Percentiles rank a stretch among this genome's conserved stretches.
These are phyloP conservation scores for Naganishia onofrii DNA, from an alignment of 768 basidiomycete genomes.

Conservation along the genomic window DNA sequence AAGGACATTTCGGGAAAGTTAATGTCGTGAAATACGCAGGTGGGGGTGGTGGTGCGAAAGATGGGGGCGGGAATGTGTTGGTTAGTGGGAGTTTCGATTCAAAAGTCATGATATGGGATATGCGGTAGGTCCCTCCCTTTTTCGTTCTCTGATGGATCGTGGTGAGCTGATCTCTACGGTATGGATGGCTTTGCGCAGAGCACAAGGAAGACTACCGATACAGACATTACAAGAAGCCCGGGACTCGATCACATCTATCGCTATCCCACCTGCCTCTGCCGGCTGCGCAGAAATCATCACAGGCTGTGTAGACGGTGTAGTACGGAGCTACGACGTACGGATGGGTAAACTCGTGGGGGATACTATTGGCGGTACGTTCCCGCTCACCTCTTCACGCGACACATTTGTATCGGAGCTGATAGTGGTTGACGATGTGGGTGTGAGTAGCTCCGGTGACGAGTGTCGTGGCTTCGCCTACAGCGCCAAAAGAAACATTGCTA, in stretches of 20 bases:
- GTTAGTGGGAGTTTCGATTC: slow-evolving; percentile 92
- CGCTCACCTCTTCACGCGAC: too few species aligned
- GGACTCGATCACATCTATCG: slow-evolving; percentile 76
- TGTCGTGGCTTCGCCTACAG: slow-evolving; percentile 63
- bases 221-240: slow-evolving; percentile 82
- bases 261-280: slow-evolving; percentile 50
- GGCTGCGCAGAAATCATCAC: slow-evolving; percentile 65
- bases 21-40: slow-evolving; percentile 74
- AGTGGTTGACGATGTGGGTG: neutral
- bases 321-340: slow-evolving; percentile 90
- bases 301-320: slow-evolving; percentile 86
- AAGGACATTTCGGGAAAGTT: slow-evolving; percentile 88
- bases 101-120: slow-evolving; percentile 86
- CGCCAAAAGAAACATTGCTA: slow-evolving; percentile 67
- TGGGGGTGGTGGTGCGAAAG: slow-evolving; percentile 46
- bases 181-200: slow-evolving; percentile 54
- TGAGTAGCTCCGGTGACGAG: slow-evolving; percentile 77
- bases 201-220: slow-evolving; percentile 78
- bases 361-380: slow-evolving; percentile 75
- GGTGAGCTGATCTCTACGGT: neutral
- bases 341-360: slow-evolving; percentile 87
- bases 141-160: neutral
- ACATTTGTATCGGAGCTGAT: too few species aligned
- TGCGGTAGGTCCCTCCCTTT: slow-evolving; percentile 60
- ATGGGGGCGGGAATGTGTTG: slow-evolving; percentile 76